Conservation (phyloP, 192 early-diverging fungal genomes). For the Helicostylum pulchrum region DNA sequence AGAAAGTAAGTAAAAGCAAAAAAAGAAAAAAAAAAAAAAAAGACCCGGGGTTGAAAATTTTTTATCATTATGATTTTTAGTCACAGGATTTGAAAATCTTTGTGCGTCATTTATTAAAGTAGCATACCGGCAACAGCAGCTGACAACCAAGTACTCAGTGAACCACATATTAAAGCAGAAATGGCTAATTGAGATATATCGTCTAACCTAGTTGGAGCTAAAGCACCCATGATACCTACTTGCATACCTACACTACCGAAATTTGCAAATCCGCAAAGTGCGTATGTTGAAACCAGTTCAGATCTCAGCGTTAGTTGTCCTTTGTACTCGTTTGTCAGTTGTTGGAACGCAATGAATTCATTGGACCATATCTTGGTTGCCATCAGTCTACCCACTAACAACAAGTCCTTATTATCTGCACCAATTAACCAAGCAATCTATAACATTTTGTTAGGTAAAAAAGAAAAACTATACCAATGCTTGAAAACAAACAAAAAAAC, state of each 20-base stretch:
- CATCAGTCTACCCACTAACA: constrained; percentile 65
- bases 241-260: constrained; percentile 83
- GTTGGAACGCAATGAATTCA: constrained; percentile 79
- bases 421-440: constrained; percentile 56
- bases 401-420: constrained; percentile 37
- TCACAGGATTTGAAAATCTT: not conserved
- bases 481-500: not conserved
- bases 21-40: not conserved
- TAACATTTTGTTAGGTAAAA: not conserved
- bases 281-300: constrained; percentile 60
- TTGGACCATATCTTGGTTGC: constrained; percentile 75
- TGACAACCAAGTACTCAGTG: constrained; percentile 72
- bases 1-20: not conserved
- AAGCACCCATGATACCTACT: constrained; percentile 67
- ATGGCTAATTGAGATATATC: constrained; percentile 72
- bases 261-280: constrained; percentile 86
- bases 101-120: not conserved
- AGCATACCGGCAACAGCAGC: constrained; percentile 81
- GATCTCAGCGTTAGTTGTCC: constrained; percentile 46
- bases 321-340: constrained; percentile 33
- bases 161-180: constrained; percentile 77
- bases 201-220: constrained; percentile 65
- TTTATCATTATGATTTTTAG: not conserved
- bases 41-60: not conserved
- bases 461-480: not conserved